Percentiles rank a stretch among this genome's conserved stretches.
These are phyloP conservation scores for Phytophthora sansomeana DNA, from an alignment of 352 stramenopile genomes.

Conservation along the genomic window DNA sequence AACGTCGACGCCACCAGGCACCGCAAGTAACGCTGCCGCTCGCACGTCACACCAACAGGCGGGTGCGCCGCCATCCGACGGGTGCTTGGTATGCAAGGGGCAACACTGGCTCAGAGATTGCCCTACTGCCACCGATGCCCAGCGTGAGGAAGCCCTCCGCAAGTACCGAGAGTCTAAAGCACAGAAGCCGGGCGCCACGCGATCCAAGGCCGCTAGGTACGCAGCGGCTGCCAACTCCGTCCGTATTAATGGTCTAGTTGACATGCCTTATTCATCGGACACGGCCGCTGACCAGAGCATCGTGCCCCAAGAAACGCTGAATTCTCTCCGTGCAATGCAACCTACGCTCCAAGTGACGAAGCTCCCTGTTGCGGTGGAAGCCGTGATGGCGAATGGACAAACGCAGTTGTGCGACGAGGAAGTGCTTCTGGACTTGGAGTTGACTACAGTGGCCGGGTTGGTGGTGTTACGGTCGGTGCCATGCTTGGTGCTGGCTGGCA, in stretches of 20 bases:
- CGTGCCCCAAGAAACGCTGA: too few relatives aligned
- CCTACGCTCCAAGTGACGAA: too few relatives aligned
- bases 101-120: background rate
- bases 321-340: too few relatives aligned
- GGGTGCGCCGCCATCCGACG: too few relatives aligned
- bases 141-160: background rate
- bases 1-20: too few relatives aligned
- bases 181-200: background rate
- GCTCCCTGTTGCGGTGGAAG: background rate
- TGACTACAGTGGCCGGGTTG: too few relatives aligned
- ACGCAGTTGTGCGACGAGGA: background rate
- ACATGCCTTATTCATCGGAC: too few relatives aligned
- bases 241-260: too few relatives aligned
- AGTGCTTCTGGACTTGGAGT: background rate
- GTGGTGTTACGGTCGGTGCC: background rate
- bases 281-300: background rate
- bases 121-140: background rate
- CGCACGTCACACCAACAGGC: too few relatives aligned
- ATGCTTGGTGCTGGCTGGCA: background rate
- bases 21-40: too few relatives aligned
- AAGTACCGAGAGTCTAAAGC: background rate
- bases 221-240: too few relatives aligned
- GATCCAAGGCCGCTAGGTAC: background rate
- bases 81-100: background rate
- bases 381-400: background rate